Base-by-base conservation (phyloP, 2,329 filamentous ascomycete species). In the Colletotrichum graminicola region DNA sequence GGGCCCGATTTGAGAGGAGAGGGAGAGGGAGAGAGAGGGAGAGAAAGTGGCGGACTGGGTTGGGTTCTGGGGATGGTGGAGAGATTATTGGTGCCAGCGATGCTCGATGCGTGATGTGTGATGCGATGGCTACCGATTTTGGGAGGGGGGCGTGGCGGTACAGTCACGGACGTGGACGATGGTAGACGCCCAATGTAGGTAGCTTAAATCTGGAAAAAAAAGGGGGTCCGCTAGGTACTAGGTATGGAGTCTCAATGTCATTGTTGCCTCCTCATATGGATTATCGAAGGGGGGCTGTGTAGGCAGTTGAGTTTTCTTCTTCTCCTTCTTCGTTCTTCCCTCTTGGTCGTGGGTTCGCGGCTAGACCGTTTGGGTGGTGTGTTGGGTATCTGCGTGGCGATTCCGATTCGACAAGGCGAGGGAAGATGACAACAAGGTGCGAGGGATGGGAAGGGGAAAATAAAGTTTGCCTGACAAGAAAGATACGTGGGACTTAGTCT, bases 191-290 rank as follows among this genome's bases (percentile, higher is more conserved):
- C 56, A 59, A 45, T n/a, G 43, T 45, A 43, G 16, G 1, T 43
- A 29, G n/a, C n/a, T n/a, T n/a, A 34, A n/a, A 61, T 61, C 59
- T 61, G 59, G 43, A 61, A 43, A 61, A 61, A 43, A 61, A 49
- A 29, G 7, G n/a, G 29, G 51, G 10, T 14, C 43, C 59, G 43
- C 29, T 36, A 26, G 59, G 43, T 61, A 34, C 29, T 39, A 41
- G 11, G 18, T 45, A 49, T 49, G 57, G 41, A 41, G 57, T 36
- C 52, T 61, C 41, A 36, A 49, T 36, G 57, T 47, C 41, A 7
- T 61, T 47, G 5, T 47, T 47, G 5, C 23, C 10, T 21, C 21
- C 6, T 26, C 39, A 45, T 11, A 36, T 43, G 10, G 10, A 23
- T 29, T 43, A 61, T 47, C 8, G 8, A 62, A 54, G 34, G 34